A percentile compares a stretch with the other conserved stretches of the same genome.
phyloP scores from a whole-genome alignment of 495 filamentous ascomycete species.

The Tuber microsphaerosporum region DNA sequence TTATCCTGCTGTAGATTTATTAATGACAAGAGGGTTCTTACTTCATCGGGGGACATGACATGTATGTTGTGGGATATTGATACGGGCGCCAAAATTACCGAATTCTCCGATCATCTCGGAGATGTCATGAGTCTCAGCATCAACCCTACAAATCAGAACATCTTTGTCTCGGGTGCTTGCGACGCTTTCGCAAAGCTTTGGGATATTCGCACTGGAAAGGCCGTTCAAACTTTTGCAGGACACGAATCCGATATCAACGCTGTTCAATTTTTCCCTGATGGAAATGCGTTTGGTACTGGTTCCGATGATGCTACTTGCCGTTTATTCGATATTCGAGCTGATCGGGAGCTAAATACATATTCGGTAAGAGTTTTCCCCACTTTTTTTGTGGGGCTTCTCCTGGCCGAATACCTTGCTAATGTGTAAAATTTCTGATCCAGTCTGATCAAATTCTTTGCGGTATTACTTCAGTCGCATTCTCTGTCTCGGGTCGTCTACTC shows the following conservation, averaged over 20 bases:
- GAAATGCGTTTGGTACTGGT: slow-evolving; percentile 95
- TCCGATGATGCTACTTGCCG: slow-evolving; percentile 97
- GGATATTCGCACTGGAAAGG: slow-evolving; percentile 98
- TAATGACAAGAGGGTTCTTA: slow-evolving; percentile 95
- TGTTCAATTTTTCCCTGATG: slow-evolving; percentile 98
- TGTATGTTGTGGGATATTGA: slow-evolving; percentile 99
- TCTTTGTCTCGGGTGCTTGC: slow-evolving; percentile 96
- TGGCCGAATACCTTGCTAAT: slow-evolving; percentile 8
- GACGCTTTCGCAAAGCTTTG: slow-evolving; percentile 97
- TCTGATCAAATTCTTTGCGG: slow-evolving; percentile 95
- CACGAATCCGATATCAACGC: slow-evolving; percentile 99
- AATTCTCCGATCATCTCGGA: slow-evolving; percentile 96
- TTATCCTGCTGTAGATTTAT: slow-evolving; percentile 98
- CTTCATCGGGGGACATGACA: slow-evolving; percentile 98
- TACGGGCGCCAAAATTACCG: slow-evolving; percentile 90
- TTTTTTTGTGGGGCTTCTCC: slow-evolving; percentile 10
- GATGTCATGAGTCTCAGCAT: slow-evolving; percentile 99
- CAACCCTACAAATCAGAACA: slow-evolving; percentile 97
- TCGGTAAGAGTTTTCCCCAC: slow-evolving; percentile 57
- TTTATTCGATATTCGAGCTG: slow-evolving; percentile 93
- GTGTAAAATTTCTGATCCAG: slow-evolving; percentile 46
- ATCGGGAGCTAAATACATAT: slow-evolving; percentile 92
- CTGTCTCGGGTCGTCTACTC: slow-evolving; percentile 87
- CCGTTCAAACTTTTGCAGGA: slow-evolving; percentile 94
- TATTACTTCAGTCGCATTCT: slow-evolving; percentile 97